Conservation (phyloP, 768 basidiomycete species). For the Lyophyllum decastes region DNA sequence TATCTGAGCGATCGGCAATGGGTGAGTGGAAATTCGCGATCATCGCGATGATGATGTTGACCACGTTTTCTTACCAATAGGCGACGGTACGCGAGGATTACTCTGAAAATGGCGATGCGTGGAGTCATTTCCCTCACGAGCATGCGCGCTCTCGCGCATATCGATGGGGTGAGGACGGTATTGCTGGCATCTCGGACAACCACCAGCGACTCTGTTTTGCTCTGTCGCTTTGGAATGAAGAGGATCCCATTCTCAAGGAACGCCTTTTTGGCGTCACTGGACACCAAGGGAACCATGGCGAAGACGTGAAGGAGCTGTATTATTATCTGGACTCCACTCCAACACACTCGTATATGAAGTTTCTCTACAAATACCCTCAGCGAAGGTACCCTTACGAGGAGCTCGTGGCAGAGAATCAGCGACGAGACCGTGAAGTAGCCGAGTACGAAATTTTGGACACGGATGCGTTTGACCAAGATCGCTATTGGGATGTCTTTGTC, state of each 20-base stretch:
- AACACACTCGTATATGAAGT: slow-evolving; percentile 99
- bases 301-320: slow-evolving; percentile 98
- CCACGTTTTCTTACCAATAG: slow-evolving; percentile 40
- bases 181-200: slow-evolving; percentile 97
- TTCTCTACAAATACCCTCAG: slow-evolving; percentile 98
- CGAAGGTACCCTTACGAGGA: slow-evolving; percentile 91
- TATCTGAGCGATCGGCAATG: slow-evolving; percentile 98
- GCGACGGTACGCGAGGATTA: slow-evolving; percentile 99
- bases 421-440: slow-evolving; percentile 79
- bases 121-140: slow-evolving; percentile 94
- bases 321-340: slow-evolving; percentile 99
- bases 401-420: slow-evolving; percentile 81
- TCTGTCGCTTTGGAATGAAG: slow-evolving; percentile 91
- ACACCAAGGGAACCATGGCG: slow-evolving; percentile 98
- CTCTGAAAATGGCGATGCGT: slow-evolving; percentile 93
- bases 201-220: slow-evolving; percentile 92
- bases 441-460: slow-evolving; percentile 96
- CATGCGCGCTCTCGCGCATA: slow-evolving; percentile 93
- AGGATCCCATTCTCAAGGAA: slow-evolving; percentile 95
- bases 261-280: slow-evolving; percentile 95
- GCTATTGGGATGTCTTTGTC: slow-evolving; percentile 98
- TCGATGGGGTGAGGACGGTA: slow-evolving; percentile 98
- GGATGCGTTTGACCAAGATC: slow-evolving; percentile 86
- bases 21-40: slow-evolving; percentile 51
- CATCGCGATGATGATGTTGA: background rate